phyloP scores from a whole-genome alignment of 1,284 basidiomycete species.

The Trametes sp. region DNA sequence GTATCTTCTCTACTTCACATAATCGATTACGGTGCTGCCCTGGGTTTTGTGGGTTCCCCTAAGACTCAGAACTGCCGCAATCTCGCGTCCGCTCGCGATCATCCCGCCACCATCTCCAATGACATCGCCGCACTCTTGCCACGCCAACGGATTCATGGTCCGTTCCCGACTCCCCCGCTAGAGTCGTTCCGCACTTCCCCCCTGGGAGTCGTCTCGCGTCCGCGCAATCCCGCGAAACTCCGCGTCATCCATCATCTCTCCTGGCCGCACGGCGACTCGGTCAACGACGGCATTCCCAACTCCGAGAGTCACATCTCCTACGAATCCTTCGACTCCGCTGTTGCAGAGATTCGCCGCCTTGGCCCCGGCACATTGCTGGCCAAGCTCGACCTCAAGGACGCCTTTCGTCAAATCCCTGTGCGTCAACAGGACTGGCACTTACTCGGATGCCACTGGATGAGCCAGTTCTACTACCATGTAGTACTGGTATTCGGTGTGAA shows the following conservation, averaged over 20 bases:
- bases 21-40: slow-evolving; percentile 13
- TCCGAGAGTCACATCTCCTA: slow-evolving; percentile 42
- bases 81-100: slow-evolving; percentile 6
- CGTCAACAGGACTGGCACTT: slow-evolving; percentile 42
- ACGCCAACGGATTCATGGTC: slow-evolving; percentile 31
- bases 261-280: slow-evolving; percentile 43
- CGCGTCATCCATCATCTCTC: slow-evolving; percentile 48
- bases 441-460: slow-evolving; percentile 44
- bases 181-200: slow-evolving; percentile 38
- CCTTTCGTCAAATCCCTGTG: slow-evolving; percentile 47
- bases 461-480: slow-evolving; percentile 40
- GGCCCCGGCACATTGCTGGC: slow-evolving; percentile 43
- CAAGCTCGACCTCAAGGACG: slow-evolving; percentile 50
- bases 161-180: slow-evolving; percentile 38
- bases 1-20: slow-evolving; percentile 15
- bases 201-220: slow-evolving; percentile 36
- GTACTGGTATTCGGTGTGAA: slow-evolving; percentile 37
- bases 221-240: slow-evolving; percentile 40
- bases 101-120: slow-evolving; percentile 12
- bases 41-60: slow-evolving; percentile 3
- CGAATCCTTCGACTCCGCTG: slow-evolving; percentile 27
- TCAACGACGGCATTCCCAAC: slow-evolving; percentile 50
- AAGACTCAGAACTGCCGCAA: slow-evolving; percentile 9
- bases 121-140: slow-evolving; percentile 11
- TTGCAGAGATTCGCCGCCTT: slow-evolving; percentile 18